Conservation (phyloP, 129 eudicot species). For the Erigeron canadensis region DNA sequence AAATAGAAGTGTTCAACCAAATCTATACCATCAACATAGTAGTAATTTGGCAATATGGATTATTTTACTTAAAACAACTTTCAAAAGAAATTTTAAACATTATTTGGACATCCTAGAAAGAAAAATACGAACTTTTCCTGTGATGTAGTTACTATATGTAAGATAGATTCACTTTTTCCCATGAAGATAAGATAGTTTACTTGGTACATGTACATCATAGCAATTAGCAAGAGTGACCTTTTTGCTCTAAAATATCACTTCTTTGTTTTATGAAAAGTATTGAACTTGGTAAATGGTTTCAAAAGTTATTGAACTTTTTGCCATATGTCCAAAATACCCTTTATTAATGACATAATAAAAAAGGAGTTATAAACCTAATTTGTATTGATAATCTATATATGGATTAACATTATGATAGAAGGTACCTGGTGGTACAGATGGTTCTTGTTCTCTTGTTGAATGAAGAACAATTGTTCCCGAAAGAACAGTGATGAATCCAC, state of each 20-base stretch:
- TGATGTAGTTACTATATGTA: no score
- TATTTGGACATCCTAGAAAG: no score
- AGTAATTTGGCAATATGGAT: no score
- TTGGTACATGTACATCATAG: not conserved
- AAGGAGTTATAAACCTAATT: no score
- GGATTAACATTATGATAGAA: not conserved
- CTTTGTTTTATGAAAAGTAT: not conserved
- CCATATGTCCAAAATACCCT: conserved; percentile 11
- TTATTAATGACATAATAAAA: not conserved
- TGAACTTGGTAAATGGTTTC: not conserved
- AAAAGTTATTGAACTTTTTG: not conserved
- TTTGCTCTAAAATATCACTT: not conserved
- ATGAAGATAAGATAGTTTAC: no score
- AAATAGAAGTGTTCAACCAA: no score
- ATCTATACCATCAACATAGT: no score
- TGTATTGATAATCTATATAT: no score
- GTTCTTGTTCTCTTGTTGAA: conserved; percentile 79
- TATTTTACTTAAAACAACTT: no score
- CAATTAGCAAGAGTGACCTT: not conserved
- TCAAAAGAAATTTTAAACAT: no score
- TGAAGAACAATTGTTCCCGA: conserved; percentile 87
- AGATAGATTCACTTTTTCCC: no score
- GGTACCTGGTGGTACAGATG: conserved; percentile 57
- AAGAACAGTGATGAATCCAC: conserved; percentile 90
- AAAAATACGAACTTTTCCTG: no score